Evolutionary conservation across 305 asterid genomes (phyloP), one percentile per base, ranked within the genome.

Genomic region (Fraxinus sp.): DNA sequence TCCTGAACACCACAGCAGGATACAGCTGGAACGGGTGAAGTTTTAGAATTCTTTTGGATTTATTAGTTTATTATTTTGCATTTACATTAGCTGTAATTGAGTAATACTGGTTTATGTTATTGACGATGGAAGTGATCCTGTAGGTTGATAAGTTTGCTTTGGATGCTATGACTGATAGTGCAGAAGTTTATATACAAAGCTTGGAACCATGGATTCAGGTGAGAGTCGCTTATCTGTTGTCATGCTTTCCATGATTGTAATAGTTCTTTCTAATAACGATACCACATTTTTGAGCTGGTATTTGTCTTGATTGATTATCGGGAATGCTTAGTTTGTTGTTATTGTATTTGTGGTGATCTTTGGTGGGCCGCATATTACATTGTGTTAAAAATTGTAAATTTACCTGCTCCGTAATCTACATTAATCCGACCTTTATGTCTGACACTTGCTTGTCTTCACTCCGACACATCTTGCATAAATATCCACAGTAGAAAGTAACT

Each of bases 121-220:
- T 85, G 79, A 83, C 84, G 82, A 55, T 83, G 77, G 55, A 79
- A 81, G 44, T 78, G 82, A 24, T n/a, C 74, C 16, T 84, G 64
- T 84, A 96, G 99, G 93, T 96, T 86, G 99, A 96, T 89, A 96
- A 93, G 91, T 78, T 89, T 91, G 92, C 98, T 81, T 85, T 94
- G 94, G 99, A 96, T 85, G 90, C 93, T 49, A 91, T 94, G 91
- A 92, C 82, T 85, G 97, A 93, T 74, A 93, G 90, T 36, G 98
- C 97, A 18, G 98, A 94, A 88, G 93, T 94, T 87, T 94, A 91
- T 89, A 77, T 96, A 72, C 98, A 91, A 93, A 94, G 94, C 93
- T 88, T 96, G 93, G 99, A 96, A 88, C 98, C 95, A 78, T 94
- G 99, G 99, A 86, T 96, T 86, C 97, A 93, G 94, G 71, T 62